phyloP scores from a whole-genome alignment of 2,329 filamentous ascomycete genomes.

The Aureobasidium mangrovei region DNA sequence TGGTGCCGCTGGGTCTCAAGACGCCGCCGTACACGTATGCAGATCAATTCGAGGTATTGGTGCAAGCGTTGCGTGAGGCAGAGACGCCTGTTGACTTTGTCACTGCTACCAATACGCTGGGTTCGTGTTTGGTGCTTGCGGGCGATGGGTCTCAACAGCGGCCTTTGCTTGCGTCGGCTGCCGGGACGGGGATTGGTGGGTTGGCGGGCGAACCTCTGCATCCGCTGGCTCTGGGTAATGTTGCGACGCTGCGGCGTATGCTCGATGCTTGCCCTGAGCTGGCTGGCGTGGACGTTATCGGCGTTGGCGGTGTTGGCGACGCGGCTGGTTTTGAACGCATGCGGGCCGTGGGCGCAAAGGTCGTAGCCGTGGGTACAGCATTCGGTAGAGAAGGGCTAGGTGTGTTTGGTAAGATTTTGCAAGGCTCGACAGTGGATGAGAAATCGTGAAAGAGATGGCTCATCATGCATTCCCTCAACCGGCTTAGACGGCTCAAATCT shows the following conservation, averaged over 20 bases:
- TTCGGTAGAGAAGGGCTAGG: constrained; percentile 53
- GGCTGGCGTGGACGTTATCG: constrained; percentile 54
- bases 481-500: too few relatives aligned
- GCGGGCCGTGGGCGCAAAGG: constrained; percentile 55
- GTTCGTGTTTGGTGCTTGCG: constrained; percentile 53
- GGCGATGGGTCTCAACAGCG: constrained; percentile 14
- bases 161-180: constrained; percentile 43
- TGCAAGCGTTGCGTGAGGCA: constrained; percentile 40
- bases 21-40: constrained; percentile 67
- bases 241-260: constrained; percentile 54
- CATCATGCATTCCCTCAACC: background rate
- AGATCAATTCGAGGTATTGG: constrained; percentile 53
- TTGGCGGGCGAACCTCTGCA: constrained; percentile 65
- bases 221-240: constrained; percentile 66
- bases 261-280: constrained; percentile 45
- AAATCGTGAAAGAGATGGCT: background rate
- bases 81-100: constrained; percentile 53
- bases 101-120: constrained; percentile 67
- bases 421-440: background rate
- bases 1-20: constrained; percentile 56
- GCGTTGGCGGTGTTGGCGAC: constrained; percentile 64
- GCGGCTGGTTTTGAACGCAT: constrained; percentile 55
- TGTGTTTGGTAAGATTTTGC: constrained; percentile 53
- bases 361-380: constrained; percentile 61
- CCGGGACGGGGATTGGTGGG: constrained; percentile 54